A percentile compares a stretch with the other conserved stretches of the same genome.
These are phyloP conservation scores for Discostella stelligera DNA, from an alignment of 352 stramenopile species.

Conservation along the genomic window DNA sequence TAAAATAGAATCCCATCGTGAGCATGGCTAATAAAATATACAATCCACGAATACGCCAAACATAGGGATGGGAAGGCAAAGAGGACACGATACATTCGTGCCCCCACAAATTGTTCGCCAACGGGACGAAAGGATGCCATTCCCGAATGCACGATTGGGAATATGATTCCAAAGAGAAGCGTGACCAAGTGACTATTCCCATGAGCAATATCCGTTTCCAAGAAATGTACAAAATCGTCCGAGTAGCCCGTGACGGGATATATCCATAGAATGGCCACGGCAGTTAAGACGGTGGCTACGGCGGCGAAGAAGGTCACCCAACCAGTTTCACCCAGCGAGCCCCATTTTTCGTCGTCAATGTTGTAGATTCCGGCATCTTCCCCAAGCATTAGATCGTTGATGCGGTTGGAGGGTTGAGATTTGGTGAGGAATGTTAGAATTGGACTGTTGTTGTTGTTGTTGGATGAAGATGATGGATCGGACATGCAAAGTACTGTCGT, in stretches of 20 bases:
- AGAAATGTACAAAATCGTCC: slow-evolving; percentile 64
- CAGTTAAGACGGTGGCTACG: slow-evolving; percentile 61
- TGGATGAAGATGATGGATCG: background rate
- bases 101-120: slow-evolving; percentile 83
- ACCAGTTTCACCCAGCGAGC: slow-evolving; percentile 49
- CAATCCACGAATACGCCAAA: slow-evolving; percentile 83
- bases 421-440: slow-evolving; percentile 54
- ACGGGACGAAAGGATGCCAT: slow-evolving; percentile 82
- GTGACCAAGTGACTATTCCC: slow-evolving; percentile 50
- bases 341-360: slow-evolving; percentile 64
- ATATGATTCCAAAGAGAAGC: slow-evolving; percentile 66
- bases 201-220: slow-evolving; percentile 40
- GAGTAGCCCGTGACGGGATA: slow-evolving; percentile 52
- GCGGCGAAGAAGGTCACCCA: slow-evolving; percentile 76
- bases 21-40: slow-evolving; percentile 86
- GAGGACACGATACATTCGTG: slow-evolving; percentile 83
- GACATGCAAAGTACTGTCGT: background rate
- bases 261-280: slow-evolving; percentile 69
- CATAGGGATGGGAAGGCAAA: slow-evolving; percentile 84
- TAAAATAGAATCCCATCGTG: slow-evolving; percentile 85
- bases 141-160: slow-evolving; percentile 84
- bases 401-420: slow-evolving; percentile 50
- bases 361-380: slow-evolving; percentile 70
- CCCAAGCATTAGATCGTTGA: slow-evolving; percentile 60
- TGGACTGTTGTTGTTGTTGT: slow-evolving; percentile 13